Evolutionary conservation across 108 stramenopile genomes (phyloP), one percentile per base, ranked within the genome.

Genomic region (Cyclotella kingstonii): DNA sequence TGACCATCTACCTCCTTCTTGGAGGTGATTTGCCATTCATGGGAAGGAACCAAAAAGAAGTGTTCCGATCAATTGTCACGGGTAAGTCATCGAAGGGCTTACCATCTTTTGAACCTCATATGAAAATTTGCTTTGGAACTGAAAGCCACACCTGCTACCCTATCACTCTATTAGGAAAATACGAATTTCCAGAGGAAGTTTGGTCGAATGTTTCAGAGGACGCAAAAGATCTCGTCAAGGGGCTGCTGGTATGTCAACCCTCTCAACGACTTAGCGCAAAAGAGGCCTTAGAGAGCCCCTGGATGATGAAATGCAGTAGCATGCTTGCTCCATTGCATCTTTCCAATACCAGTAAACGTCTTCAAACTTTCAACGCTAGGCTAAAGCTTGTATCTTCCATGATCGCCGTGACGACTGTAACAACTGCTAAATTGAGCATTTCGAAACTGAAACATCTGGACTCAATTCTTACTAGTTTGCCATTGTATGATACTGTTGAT

Each of bases 1-100:
- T 97, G 48, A 96, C 98, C 60, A 64, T 89, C 8, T 99, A 89
- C 69, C 81, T 96, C 11, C 74, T 99, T 17, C 68, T 99, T 12
- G 93, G 94, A 38, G 98, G 91, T 33, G 81, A 85, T 70, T 47
- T 85, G n/a, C 91, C 91, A 10, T 93, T 93, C 70, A 82, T 74
- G 71, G 91, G 84, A 38, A 63, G 84, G 45, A 74, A 72, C 35
- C 87, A 93, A 57, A 81, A 74, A 55, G 84, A 89, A 55, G 64
- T 90, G 11, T 89, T 87, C 69, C 82, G 76, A 47, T 81, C 77
- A 23, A 89, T 89, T 48, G 81, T 85, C 18, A 72, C 67, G 38
- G 87, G 86, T 31, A 75, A 88, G 67, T 82, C n/a, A n/a, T n/a
- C n/a, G n/a, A n/a, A n/a, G n/a, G n/a, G n/a, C n/a, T n/a, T n/a